Evolutionary conservation across 768 basidiomycete species (phyloP), one percentile per base, ranked within the genome.

Genomic region (Phlegmacium glaucopus): DNA sequence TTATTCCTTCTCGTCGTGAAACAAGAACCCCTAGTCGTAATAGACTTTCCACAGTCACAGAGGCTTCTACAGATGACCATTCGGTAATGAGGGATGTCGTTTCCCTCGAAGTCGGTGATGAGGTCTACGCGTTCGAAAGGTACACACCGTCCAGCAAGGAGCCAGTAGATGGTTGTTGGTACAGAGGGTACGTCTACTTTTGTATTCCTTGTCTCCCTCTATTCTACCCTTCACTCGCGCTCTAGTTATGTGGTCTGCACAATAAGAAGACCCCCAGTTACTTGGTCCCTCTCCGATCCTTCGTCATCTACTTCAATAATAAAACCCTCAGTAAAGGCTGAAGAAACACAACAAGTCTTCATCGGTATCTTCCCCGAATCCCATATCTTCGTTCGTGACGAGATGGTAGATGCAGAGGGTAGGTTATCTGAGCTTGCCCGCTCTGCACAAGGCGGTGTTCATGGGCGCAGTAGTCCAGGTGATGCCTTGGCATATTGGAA

Each of bases 41-140:
- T 55, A 74, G 79, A 54, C 65, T 78, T 36, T 83, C 84, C 7
- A 77, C 77, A 16, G 80, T 80, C 52, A 85, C 83, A 15, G 81
- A 83, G 55, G 71, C 71, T 54, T 87, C 70, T 2, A 75, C 77
- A 15, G 85, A 83, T 44, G 86, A 87, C 35, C 75, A 82, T 30
- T 71, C 77, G 34, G 75, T 80, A 0, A 77, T 85, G 68, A 75
- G 81, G 45, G 88, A 90, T 52, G 84, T 90, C 17, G 90, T 92
- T 28, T 78, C 85, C 6, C 78, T 98, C 47, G 94, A 96, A 56
- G 87, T 97, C 25, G 95, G 95, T 39, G 94, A 96, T 65, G 94
- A 97, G 62, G 84, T 98, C 28, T 97, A 97, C 68, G 93, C 94
- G 13, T 97, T 97, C 60, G 95, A 98, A 71, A 85, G 85, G 61